These are phyloP conservation scores for Globisporangium alternatum DNA, from an alignment of 352 stramenopile genomes.

Conservation along the genomic window DNA sequence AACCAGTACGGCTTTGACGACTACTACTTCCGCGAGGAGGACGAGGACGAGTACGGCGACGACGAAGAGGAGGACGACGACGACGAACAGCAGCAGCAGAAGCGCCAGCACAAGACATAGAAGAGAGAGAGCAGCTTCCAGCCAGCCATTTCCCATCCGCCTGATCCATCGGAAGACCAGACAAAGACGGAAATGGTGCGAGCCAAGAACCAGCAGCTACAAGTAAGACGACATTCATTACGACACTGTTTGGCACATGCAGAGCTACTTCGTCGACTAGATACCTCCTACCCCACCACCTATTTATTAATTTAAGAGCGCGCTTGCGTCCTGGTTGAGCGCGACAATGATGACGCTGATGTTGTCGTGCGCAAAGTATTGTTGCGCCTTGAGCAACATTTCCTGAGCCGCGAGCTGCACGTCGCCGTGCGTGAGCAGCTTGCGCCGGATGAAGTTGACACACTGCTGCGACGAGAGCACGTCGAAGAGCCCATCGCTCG, in stretches of 20 bases:
- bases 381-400: conserved; percentile 84
- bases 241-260: conserved; percentile 3
- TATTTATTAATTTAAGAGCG: conserved; percentile 23
- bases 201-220: not conserved
- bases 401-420: conserved; percentile 88
- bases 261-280: not conserved
- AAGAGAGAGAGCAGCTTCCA: not conserved
- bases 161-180: conserved; percentile 18
- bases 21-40: conserved; percentile 19
- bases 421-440: conserved; percentile 84
- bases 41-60: conserved; percentile 27
- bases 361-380: conserved; percentile 91
- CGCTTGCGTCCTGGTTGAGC: conserved; percentile 56
- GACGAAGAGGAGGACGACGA: conserved; percentile 15
- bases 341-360: conserved; percentile 88
- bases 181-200: not conserved
- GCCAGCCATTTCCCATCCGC: not conserved
- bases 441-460: conserved; percentile 89
- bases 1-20: conserved; percentile 6
- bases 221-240: conserved; percentile 10
- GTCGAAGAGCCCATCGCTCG: conserved; percentile 91
- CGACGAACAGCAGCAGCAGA: conserved; percentile 21
- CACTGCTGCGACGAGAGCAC: conserved; percentile 88
- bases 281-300: not conserved
- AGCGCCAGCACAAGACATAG: conserved; percentile 26